Conservation (phyloP, 495 filamentous ascomycete species). For the Parathielavia appendiculata region DNA sequence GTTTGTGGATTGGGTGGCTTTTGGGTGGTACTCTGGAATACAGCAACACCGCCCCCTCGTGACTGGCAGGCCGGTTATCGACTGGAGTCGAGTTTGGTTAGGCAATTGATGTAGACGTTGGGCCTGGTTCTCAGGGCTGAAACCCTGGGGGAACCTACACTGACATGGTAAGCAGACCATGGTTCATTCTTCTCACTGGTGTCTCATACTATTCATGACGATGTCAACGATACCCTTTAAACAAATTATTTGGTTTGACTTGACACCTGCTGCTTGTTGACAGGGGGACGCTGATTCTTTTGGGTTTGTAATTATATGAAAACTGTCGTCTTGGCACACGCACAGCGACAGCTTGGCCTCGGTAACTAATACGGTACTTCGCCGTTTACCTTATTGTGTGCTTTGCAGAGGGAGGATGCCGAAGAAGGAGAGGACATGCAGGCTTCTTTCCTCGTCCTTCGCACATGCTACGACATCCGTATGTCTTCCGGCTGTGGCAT, state of each 20-base stretch:
- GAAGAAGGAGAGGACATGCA: too few species aligned
- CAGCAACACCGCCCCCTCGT: not conserved
- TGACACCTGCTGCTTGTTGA: not conserved
- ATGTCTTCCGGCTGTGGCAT: too few species aligned
- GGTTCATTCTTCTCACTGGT: not conserved
- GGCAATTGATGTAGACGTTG: slow-evolving; percentile 5
- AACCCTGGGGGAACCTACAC: not conserved
- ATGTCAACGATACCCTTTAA: slow-evolving; percentile 18
- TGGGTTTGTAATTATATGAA: too few species aligned
- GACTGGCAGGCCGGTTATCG: not conserved
- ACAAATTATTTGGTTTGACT: not conserved
- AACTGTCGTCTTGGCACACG: too few species aligned
- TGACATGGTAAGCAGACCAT: slow-evolving; percentile 2
- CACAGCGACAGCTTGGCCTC: too few species aligned
- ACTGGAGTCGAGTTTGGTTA: not conserved
- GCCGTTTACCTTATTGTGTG: too few species aligned
- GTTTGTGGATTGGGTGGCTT: not conserved
- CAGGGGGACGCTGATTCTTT: not conserved
- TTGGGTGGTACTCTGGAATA: slow-evolving; percentile 3
- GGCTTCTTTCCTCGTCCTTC: too few species aligned
- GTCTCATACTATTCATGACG: slow-evolving; percentile 3
- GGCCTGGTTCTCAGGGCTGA: slow-evolving; percentile 3
- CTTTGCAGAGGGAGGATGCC: too few species aligned
- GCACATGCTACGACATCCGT: too few species aligned
- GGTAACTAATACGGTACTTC: too few species aligned